Evolutionary conservation across 768 basidiomycete genomes (phyloP), one percentile per base, ranked within the genome.

Genomic region (Psilocybe sp.): DNA sequence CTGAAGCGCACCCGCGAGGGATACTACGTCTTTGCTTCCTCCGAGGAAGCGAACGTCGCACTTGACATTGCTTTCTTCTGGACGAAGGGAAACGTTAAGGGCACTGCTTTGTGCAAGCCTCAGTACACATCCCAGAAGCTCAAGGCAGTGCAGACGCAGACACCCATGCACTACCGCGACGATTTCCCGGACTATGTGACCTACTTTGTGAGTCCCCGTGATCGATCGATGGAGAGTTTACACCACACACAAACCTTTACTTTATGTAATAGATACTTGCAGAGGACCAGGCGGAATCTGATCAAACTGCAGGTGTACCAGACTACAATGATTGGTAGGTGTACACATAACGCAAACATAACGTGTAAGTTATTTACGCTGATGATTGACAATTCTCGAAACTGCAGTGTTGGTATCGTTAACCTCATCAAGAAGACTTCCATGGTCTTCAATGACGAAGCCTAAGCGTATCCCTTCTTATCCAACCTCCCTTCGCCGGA

Each of bases 161-260:
- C 41, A 15, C 16, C 41, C 8, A 23, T 23, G 15, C 15, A 23
- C 19, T 4, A 14, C 13, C 41, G 15, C 3, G 41, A 18, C 18
- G 15, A 19, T 10, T 43, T 43, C 20, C 41, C 41, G 4, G 41
- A 43, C 41, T 43, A 43, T 10, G 19, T 43, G 13, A 43, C 41
- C 19, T 43, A 43, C 20, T 43, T 43, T 23, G 41, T 43, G 41
- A 43, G 41, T n/a, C n/a, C n/a, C n/a, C n/a, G n/a, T n/a, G n/a
- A n/a, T n/a, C n/a, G n/a, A n/a, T n/a, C n/a, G n/a, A n/a, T n/a
- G n/a, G n/a, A n/a, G n/a, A n/a, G n/a, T n/a, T 43, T 43, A 7
- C 2, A 43, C 20, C 20, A 15, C n/a, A n/a, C n/a, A n/a, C n/a
- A 18, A 10, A 2, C 16, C 18, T 28, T 7, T 43, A n/a, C n/a